Evolutionary conservation across 1,284 basidiomycete species (phyloP), one percentile per base, ranked within the genome.

Genomic region (Calocybe gambosa): DNA sequence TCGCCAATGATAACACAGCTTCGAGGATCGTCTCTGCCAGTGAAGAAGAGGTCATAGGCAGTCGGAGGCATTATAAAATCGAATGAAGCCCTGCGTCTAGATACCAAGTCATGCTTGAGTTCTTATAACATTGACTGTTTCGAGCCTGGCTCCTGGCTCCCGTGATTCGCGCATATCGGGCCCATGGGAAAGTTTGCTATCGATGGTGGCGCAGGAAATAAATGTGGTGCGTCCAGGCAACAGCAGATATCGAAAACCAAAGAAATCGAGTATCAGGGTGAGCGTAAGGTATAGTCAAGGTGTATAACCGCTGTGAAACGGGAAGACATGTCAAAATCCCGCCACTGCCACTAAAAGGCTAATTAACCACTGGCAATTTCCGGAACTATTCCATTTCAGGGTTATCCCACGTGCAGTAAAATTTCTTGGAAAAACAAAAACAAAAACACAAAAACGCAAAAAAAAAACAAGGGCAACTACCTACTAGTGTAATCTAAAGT

Each of bases 1-100:
- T 79, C 74, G 33, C 82, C 82, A 50, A 86, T 84, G 67, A 85
- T 67, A 50, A 80, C 72, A 61, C 78, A 83, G 47, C 69, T 71
- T 53, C 82, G 75, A 33, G 82, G 81, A 65, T 85, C 75, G 58
- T 80, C 78, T 58, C 66, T 68, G 48, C 82, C 79, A 41, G 81
- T 81, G 69, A 85, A 87, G 64, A 77, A 85, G 23, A 87, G 66
- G 58, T 80, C 71, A 62, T 74, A 78, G 49, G 70, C 64, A 47
- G 66, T 64, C 52, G 62, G 43, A 40, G 57, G 37, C 55, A 58
- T 61, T 58, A 58, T 43, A 49, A 61, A 59, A 58, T 53, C 52
- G 54, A 60, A 58, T 57, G 55, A 57, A 61, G 53, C 47, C 55
- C 55, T 57, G 57, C 52, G 54, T 51, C 51, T 53, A 59, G 59